Evolutionary conservation across 176 grass and related monocot species (phyloP).

Genomic region (Oryza punctata): DNA sequence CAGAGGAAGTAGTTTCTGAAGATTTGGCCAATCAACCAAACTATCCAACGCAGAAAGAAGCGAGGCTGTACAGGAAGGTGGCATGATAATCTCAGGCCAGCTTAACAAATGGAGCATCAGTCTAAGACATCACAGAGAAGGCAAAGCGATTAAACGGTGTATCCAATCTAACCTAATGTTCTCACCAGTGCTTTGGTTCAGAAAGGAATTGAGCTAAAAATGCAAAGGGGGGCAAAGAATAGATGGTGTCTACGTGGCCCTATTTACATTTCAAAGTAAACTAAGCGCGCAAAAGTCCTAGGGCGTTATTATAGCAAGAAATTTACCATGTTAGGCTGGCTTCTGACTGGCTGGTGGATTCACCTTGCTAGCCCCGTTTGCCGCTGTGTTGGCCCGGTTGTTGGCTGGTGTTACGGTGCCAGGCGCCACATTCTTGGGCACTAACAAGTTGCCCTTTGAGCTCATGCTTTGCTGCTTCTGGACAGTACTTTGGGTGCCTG

Average conservation of each 20-base stretch:
- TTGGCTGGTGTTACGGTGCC: slow-evolving; percentile 2
- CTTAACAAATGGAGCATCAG: not conserved
- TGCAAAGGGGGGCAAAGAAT: not conserved
- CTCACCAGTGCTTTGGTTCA: not conserved
- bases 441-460: slow-evolving; percentile 9
- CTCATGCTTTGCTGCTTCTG: slow-evolving; percentile 9
- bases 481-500: slow-evolving; percentile 26
- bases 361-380: not conserved
- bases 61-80: not conserved
- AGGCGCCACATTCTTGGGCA: not conserved
- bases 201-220: not conserved
- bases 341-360: slow-evolving; percentile 36
- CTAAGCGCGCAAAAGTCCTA: slow-evolving; percentile 20
- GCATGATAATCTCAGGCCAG: not conserved
- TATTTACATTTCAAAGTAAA: slow-evolving; percentile 54
- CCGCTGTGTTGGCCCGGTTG: not conserved
- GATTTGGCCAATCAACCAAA: not conserved
- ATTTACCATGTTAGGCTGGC: slow-evolving; percentile 29
- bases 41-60: not conserved
- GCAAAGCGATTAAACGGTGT: not conserved
- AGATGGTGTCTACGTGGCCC: slow-evolving; percentile 6
- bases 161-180: slow-evolving; percentile 27
- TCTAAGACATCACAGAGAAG: not conserved
- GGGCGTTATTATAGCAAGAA: slow-evolving; percentile 41
- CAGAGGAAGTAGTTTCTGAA: not conserved